Conservation (phyloP, 768 basidiomycete species). For the Hypholoma fasciculare region DNA sequence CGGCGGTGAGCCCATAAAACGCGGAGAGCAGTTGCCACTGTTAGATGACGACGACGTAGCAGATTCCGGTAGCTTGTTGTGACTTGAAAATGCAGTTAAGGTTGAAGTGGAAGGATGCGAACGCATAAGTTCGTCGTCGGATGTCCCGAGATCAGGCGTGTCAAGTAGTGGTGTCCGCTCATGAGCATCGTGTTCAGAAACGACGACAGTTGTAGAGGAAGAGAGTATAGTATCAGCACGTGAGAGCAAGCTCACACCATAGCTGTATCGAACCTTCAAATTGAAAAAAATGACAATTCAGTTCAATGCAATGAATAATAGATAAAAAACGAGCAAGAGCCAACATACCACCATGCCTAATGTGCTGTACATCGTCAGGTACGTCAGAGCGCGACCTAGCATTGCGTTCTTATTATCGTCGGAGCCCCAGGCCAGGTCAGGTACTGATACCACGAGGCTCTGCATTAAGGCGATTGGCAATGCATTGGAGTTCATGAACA, state of each 20-base stretch:
- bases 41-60: not conserved
- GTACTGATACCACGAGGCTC: conserved; percentile 81
- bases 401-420: conserved; percentile 86
- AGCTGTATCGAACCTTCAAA: conserved; percentile 84
- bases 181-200: conserved; percentile 20
- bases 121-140: conserved; percentile 3
- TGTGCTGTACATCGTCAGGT: conserved; percentile 90
- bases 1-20: conserved; percentile 2
- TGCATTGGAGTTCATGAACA: conserved; percentile 95
- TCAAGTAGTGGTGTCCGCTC: conserved; percentile 38
- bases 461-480: conserved; percentile 96
- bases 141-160: not conserved
- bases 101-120: conserved; percentile 15
- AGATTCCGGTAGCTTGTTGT: not conserved
- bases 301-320: not conserved
- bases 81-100: not conserved
- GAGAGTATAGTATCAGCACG: conserved; percentile 54
- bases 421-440: conserved; percentile 75
- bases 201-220: not conserved
- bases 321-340: not conserved
- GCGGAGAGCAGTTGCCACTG: conserved; percentile 4
- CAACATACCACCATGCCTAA: conserved; percentile 89
- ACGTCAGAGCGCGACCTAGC: conserved; percentile 88
- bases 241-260: conserved; percentile 81
- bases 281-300: conserved; percentile 1